Evolutionary conservation across 495 filamentous ascomycete genomes (phyloP).

Genomic region (Chaetomium fimeti): DNA sequence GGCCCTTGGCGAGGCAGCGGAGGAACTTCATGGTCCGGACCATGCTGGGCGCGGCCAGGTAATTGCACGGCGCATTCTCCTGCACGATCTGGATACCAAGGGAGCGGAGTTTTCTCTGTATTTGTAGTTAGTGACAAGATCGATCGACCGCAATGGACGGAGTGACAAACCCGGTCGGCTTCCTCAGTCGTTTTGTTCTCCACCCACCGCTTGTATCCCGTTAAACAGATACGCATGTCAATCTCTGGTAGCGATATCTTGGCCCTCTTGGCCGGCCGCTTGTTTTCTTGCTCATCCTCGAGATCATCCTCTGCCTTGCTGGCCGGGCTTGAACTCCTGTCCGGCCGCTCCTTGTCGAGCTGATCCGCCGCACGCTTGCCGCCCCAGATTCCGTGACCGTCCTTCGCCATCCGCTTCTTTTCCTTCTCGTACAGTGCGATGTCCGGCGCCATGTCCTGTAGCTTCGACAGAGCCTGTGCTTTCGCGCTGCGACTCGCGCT

Average conservation of each 20-base stretch:
- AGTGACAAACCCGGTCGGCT: constrained; percentile 68
- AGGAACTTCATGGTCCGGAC: constrained; percentile 93
- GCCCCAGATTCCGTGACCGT: constrained; percentile 70
- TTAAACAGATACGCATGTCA: constrained; percentile 69
- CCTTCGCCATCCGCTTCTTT: constrained; percentile 69
- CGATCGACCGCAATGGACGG: not conserved
- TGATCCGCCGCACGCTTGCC: constrained; percentile 63
- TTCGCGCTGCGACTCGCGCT: constrained; percentile 84
- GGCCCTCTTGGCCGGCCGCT: constrained; percentile 55
- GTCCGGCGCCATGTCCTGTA: constrained; percentile 76
- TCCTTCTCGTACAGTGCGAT: constrained; percentile 92
- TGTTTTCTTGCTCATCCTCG: constrained; percentile 48
- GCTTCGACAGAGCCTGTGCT: constrained; percentile 67
- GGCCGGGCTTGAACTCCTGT: constrained; percentile 36
- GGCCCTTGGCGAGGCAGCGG: constrained; percentile 73
- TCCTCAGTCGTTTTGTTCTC: constrained; percentile 66
- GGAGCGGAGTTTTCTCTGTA: constrained; percentile 74
- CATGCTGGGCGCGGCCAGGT: constrained; percentile 83
- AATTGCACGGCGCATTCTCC: constrained; percentile 70
- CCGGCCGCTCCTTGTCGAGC: constrained; percentile 51
- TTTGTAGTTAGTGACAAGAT: constrained; percentile 27
- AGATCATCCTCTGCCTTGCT: constrained; percentile 48
- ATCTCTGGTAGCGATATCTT: constrained; percentile 61
- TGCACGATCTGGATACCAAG: constrained; percentile 78
- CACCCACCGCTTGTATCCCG: constrained; percentile 77